A percentile compares a stretch with the other conserved stretches of the same genome.
Evolutionary conservation across 768 basidiomycete genomes (phyloP).

Genomic region (Ramaria sp.): DNA sequence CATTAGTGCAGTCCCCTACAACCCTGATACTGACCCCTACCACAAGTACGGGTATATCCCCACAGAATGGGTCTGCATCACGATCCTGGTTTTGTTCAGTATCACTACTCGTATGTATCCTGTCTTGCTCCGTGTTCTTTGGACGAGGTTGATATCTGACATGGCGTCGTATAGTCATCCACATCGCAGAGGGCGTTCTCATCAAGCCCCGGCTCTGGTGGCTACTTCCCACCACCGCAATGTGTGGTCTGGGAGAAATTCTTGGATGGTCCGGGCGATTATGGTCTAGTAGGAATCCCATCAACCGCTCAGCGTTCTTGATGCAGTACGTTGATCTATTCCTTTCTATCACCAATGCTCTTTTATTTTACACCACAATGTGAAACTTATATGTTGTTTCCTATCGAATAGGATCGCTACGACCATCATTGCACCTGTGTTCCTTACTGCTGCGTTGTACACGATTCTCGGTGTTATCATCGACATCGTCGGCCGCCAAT

Average conservation of each 20-base stretch:
- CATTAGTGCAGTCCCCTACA: no score
- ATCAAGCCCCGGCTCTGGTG: no score
- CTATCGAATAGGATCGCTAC: constrained; percentile 18
- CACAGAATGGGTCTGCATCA: constrained; percentile 24
- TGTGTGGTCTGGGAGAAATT: no score
- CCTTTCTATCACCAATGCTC: not conserved
- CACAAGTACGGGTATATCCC: constrained; percentile 20
- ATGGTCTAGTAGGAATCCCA: constrained; percentile 30
- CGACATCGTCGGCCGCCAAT: constrained; percentile 29
- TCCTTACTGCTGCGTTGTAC: constrained; percentile 46
- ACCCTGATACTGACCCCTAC: no score
- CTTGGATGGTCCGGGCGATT: constrained; percentile 36
- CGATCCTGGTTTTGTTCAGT: constrained; percentile 30
- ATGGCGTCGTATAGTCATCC: constrained; percentile 5
- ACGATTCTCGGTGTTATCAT: constrained; percentile 41
- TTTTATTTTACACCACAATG: no score
- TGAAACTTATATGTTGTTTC: no score
- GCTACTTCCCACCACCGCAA: no score
- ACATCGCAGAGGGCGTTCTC: no score
- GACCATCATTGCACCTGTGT: constrained; percentile 45
- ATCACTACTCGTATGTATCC: constrained; percentile 27
- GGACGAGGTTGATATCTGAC: constrained; percentile 35
- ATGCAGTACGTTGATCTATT: constrained; percentile 28
- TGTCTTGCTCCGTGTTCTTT: constrained; percentile 36
- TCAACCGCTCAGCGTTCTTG: constrained; percentile 23